Percentiles rank a stretch among this genome's conserved stretches.
Evolutionary conservation across 805 yeast species (phyloP).

Genomic region (Lipomyces sp.): DNA sequence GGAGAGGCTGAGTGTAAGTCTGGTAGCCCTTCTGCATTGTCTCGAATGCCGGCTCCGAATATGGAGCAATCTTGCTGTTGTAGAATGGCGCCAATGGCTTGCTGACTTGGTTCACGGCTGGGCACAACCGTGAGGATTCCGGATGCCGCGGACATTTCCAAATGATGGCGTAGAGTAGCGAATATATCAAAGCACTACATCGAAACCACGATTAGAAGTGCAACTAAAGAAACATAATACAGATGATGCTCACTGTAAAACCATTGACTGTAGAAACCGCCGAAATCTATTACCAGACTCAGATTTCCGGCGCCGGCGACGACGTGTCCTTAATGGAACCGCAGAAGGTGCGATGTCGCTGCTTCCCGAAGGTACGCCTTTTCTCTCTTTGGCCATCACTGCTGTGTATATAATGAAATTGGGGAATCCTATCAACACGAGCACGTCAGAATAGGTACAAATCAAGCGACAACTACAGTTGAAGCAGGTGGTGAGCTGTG

Average conservation of each 20-base stretch:
- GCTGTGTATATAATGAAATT: not conserved
- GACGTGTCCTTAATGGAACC: not conserved
- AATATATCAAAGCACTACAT: slow-evolving; percentile 48
- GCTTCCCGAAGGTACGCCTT: not conserved
- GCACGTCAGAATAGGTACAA: not conserved
- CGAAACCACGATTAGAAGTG: not conserved
- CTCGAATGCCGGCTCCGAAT: slow-evolving; percentile 7
- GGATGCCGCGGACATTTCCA: slow-evolving; percentile 23
- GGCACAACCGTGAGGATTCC: slow-evolving; percentile 13
- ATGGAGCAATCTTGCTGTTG: not conserved
- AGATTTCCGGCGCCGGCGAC: not conserved
- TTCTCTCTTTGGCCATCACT: not conserved
- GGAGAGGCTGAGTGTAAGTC: slow-evolving; percentile 3
- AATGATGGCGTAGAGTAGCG: slow-evolving; percentile 13
- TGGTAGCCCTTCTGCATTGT: not conserved
- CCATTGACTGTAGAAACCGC: not conserved
- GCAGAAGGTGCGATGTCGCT: not conserved
- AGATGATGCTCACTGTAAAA: slow-evolving; percentile 6
- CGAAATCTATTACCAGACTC: not conserved
- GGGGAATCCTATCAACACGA: not conserved
- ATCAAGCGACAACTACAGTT: not conserved
- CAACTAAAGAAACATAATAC: not conserved
- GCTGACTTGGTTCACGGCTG: slow-evolving; percentile 13
- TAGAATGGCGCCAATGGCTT: slow-evolving; percentile 11
- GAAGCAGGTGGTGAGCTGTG: not conserved